Percentiles rank a stretch among this genome's conserved stretches.
Conservation (phyloP, 2,329 filamentous ascomycete species). For the Berkeleyomyces basicola region DNA sequence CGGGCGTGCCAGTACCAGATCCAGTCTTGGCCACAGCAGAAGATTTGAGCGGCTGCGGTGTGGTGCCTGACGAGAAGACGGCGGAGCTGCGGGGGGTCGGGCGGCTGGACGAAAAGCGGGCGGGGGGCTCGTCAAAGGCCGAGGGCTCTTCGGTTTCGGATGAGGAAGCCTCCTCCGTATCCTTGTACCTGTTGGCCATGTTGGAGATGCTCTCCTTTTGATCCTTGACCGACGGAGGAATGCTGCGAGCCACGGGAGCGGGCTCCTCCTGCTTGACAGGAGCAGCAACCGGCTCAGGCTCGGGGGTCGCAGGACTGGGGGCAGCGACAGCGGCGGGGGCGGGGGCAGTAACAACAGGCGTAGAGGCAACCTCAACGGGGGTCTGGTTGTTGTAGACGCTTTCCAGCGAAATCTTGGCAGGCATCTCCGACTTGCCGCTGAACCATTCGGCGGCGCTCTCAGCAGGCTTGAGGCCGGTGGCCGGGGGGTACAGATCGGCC, state of each 20-base stretch:
- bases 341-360: slow-evolving; percentile 24
- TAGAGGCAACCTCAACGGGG: slow-evolving; percentile 53
- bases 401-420: slow-evolving; percentile 86
- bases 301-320: slow-evolving; percentile 21
- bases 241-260: slow-evolving; percentile 17
- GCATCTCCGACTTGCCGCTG: slow-evolving; percentile 64
- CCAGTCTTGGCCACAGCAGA: slow-evolving; percentile 14
- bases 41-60: slow-evolving; percentile 12
- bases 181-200: slow-evolving; percentile 74
- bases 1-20: slow-evolving; percentile 18
- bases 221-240: slow-evolving; percentile 57
- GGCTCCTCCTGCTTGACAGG: slow-evolving; percentile 17
- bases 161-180: slow-evolving; percentile 39
- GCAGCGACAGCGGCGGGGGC: slow-evolving; percentile 18
- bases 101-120: slow-evolving; percentile 27
- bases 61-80: slow-evolving; percentile 12
- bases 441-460: slow-evolving; percentile 74
- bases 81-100: slow-evolving; percentile 11
- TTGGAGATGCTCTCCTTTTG: slow-evolving; percentile 76
- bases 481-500: slow-evolving; percentile 88
- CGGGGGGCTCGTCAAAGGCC: slow-evolving; percentile 74
- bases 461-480: slow-evolving; percentile 62
- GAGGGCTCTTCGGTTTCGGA: slow-evolving; percentile 50
- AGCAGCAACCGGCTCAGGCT: slow-evolving; percentile 16
- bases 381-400: slow-evolving; percentile 75